A percentile compares a stretch with the other conserved stretches of the same genome.
These are phyloP conservation scores for Backusella macrospora DNA, from an alignment of 192 early-diverging fungal genomes.

Conservation along the genomic window DNA sequence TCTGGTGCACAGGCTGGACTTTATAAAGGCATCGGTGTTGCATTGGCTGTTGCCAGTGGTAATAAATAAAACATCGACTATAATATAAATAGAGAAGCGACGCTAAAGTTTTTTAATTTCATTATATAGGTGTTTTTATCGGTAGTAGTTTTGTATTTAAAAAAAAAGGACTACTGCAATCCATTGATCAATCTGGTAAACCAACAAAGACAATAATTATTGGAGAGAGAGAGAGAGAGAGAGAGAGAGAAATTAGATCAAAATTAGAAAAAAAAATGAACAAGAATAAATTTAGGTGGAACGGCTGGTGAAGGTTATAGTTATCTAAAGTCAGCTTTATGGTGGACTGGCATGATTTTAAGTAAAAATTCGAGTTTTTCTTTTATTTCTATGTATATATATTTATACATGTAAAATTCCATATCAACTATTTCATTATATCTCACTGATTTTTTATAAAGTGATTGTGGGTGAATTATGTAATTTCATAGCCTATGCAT, in stretches of 20 bases:
- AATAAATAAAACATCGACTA: neutral
- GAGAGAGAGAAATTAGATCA: neutral
- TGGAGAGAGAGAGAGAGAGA: neutral
- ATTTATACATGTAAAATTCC: too few relatives aligned
- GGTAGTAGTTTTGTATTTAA: conserved; percentile 94
- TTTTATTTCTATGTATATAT: conserved; percentile 3
- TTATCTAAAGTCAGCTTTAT: conserved; percentile 54
- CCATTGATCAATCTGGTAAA: conserved; percentile 56
- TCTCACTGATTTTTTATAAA: conserved; percentile 33
- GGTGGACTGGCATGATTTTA: conserved; percentile 64
- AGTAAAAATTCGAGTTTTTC: conserved; percentile 41
- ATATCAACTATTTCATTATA: neutral
- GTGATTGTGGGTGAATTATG: conserved; percentile 93
- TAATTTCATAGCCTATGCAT: conserved; percentile 97
- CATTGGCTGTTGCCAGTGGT: conserved; percentile 73
- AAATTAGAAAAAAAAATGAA: neutral
- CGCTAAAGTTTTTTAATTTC: neutral
- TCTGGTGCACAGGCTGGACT: conserved; percentile 27
- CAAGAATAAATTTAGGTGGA: conserved; percentile 27
- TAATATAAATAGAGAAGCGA: neutral
- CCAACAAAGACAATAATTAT: neutral
- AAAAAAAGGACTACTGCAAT: conserved; percentile 90
- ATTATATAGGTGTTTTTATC: conserved; percentile 75
- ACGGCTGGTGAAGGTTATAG: conserved; percentile 58
- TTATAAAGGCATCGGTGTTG: conserved; percentile 77